These are phyloP conservation scores for Elsinoe batatas DNA, from an alignment of 2,329 filamentous ascomycete genomes.

Conservation along the genomic window DNA sequence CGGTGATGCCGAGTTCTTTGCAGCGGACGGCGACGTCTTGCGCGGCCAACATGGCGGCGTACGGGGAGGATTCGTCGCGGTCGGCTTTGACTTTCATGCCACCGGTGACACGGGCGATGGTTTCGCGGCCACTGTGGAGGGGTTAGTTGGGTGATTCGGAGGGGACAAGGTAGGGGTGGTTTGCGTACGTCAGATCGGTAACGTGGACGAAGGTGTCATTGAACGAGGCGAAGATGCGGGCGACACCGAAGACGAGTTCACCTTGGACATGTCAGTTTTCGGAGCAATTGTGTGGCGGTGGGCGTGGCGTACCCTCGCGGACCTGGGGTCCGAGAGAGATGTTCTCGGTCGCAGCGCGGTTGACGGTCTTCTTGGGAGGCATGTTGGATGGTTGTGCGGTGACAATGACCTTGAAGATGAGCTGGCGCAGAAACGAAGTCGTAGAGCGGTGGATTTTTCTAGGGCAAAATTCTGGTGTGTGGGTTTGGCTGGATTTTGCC, in stretches of 20 bases:
- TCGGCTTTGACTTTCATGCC: slow-evolving; percentile 99
- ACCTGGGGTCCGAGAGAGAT: slow-evolving; percentile 95
- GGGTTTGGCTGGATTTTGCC: slow-evolving; percentile 10
- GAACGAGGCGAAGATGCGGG: slow-evolving; percentile 87
- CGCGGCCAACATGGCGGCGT: slow-evolving; percentile 99
- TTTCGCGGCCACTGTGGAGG: slow-evolving; percentile 81
- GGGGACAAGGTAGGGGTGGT: not conserved
- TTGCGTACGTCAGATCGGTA: slow-evolving; percentile 70
- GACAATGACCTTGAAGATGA: slow-evolving; percentile 12
- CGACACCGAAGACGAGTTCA: slow-evolving; percentile 96
- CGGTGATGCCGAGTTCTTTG: slow-evolving; percentile 79
- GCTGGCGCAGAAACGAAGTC: slow-evolving; percentile 10
- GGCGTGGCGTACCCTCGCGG: slow-evolving; percentile 65
- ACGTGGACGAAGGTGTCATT: slow-evolving; percentile 72
- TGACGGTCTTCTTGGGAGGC: slow-evolving; percentile 85
- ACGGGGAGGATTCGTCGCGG: slow-evolving; percentile 98
- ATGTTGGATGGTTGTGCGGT: slow-evolving; percentile 49
- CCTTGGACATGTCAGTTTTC: slow-evolving; percentile 42
- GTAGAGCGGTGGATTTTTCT: not conserved
- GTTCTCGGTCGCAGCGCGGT: slow-evolving; percentile 81
- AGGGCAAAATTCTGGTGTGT: slow-evolving; percentile 12
- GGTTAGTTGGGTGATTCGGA: not conserved
- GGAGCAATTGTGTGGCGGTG: slow-evolving; percentile 11
- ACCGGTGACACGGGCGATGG: slow-evolving; percentile 98
- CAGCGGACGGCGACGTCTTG: slow-evolving; percentile 84